Evolutionary conservation across 1,284 basidiomycete species (phyloP), one percentile per base, ranked within the genome.

Genomic region (Mrakiaceae sp.): DNA sequence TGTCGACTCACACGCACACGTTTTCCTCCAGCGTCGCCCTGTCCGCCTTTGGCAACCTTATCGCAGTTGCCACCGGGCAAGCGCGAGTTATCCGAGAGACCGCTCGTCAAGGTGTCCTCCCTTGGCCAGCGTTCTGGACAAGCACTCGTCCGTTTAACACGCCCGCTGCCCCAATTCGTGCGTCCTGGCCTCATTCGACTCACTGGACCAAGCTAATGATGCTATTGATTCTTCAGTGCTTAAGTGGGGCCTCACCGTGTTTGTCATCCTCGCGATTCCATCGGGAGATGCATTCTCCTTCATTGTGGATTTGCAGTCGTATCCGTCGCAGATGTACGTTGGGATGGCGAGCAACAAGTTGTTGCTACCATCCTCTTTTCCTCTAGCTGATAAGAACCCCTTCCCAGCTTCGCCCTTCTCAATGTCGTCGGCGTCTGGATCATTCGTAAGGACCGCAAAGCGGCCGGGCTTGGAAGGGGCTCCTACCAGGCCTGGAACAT

Each of bases 241-340:
- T 53, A 80, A 81, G 67, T 82, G 77, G 74, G 55, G 76, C n/a
- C 69, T 82, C 11, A 80, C 81, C 1, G 72, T 79, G 39, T 76
- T 83, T 68, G 78, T 84, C 58, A 80, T 84, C 68, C 71, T 83
- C 40, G 80, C 77, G 0, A 79, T 81, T 12, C 83, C 82, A 0
- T 75, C 80, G 40, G 80, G 80, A 50, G 81, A 82, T 70, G 81
- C 81, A 0, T 83, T 82, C 74, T 78, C 78, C 67, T 81, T 83
- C 69, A 78, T 73, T 71, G 64, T 65, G 27, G 64, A 65, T 47
- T 39, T 65, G 10, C 57, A 59, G 12, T 65, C 64, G 9, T 65
- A 65, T 39, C 64, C 64, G 4, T 10, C 27, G 16, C 58, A 65
- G 12, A 39, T 65, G 27, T 27, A 27, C 27, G 27, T 27, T 27